Percentiles rank a stretch among this genome's conserved stretches.
Conservation (phyloP, 768 basidiomycete species). For the Stropharia rugosoannulata region DNA sequence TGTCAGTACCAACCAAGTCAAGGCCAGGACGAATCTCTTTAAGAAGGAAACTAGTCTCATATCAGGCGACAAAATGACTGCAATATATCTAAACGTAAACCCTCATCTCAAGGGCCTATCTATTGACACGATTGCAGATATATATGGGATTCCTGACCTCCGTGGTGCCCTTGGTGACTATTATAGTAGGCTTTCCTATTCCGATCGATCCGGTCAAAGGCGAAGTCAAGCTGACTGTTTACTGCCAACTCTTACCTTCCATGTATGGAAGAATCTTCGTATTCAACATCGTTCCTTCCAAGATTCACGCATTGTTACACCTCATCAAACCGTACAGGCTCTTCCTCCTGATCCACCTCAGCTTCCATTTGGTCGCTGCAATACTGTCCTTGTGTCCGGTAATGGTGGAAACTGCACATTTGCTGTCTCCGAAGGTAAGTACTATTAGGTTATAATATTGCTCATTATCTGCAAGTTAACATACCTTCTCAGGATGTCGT, state of each 20-base stretch:
- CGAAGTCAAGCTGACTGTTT: background rate
- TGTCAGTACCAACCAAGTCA: background rate
- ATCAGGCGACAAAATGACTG: background rate
- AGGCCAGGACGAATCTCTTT: background rate
- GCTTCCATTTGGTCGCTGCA: constrained; percentile 15
- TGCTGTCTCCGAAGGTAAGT: background rate
- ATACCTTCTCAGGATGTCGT: background rate
- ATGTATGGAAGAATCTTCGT: constrained; percentile 19
- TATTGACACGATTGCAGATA: constrained; percentile 13
- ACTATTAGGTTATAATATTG: background rate
- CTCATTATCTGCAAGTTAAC: background rate
- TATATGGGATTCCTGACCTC: constrained; percentile 21
- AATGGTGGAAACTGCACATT: background rate
- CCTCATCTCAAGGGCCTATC: background rate
- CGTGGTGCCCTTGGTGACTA: constrained; percentile 20
- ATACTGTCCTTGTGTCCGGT: constrained; percentile 13
- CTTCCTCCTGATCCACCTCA: constrained; percentile 7
- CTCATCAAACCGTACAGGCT: constrained; percentile 15
- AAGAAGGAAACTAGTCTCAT: background rate
- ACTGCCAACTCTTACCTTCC: constrained; percentile 13
- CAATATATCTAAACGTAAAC: background rate
- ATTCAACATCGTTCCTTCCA: constrained; percentile 19
- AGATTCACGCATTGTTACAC: constrained; percentile 5
- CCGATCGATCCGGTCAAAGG: background rate
- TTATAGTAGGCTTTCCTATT: background rate